Percentiles rank a stretch among this genome's conserved stretches.
These are phyloP conservation scores for Phytophthora chlamydospora DNA, from an alignment of 352 stramenopile genomes.

Conservation along the genomic window DNA sequence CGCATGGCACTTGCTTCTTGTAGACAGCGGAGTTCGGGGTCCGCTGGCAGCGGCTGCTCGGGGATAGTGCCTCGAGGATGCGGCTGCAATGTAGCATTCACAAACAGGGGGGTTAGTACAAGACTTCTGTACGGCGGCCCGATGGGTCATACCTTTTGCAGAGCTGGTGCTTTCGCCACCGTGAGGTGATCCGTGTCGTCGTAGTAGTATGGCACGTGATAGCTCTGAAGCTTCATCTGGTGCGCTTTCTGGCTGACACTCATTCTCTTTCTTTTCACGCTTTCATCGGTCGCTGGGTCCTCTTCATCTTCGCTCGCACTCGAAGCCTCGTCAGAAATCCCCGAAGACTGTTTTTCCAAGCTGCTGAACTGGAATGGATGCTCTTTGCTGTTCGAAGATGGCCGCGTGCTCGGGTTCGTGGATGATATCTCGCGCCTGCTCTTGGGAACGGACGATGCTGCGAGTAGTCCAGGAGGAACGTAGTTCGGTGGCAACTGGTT, in stretches of 20 bases:
- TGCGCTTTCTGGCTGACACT: constrained; percentile 5
- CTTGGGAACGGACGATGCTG: constrained; percentile 19
- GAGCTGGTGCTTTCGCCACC: constrained; percentile 1
- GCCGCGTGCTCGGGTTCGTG: background rate
- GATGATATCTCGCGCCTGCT: constrained; percentile 8
- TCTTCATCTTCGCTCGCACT: constrained; percentile 29
- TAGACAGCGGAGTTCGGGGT: constrained; percentile 65
- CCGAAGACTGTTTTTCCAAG: constrained; percentile 14
- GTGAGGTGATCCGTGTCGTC: background rate
- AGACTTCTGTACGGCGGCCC: too few species aligned
- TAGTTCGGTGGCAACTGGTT: constrained; percentile 76
- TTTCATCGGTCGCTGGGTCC: constrained; percentile 8
- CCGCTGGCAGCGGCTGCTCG: constrained; percentile 41
- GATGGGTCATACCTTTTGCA: constrained; percentile 23
- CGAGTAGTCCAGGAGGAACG: constrained; percentile 30
- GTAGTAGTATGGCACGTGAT: constrained; percentile 44
- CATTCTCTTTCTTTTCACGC: constrained; percentile 6
- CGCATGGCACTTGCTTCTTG: constrained; percentile 46
- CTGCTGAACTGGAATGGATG: background rate
- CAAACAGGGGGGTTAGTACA: background rate
- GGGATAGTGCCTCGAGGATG: constrained; percentile 56
- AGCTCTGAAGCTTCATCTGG: constrained; percentile 40
- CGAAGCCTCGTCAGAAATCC: constrained; percentile 18
- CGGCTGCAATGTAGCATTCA: constrained; percentile 23
- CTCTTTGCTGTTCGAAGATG: constrained; percentile 9